These are phyloP conservation scores for Zopfia rhizophila DNA, from an alignment of 2,329 filamentous ascomycete genomes.

Conservation along the genomic window DNA sequence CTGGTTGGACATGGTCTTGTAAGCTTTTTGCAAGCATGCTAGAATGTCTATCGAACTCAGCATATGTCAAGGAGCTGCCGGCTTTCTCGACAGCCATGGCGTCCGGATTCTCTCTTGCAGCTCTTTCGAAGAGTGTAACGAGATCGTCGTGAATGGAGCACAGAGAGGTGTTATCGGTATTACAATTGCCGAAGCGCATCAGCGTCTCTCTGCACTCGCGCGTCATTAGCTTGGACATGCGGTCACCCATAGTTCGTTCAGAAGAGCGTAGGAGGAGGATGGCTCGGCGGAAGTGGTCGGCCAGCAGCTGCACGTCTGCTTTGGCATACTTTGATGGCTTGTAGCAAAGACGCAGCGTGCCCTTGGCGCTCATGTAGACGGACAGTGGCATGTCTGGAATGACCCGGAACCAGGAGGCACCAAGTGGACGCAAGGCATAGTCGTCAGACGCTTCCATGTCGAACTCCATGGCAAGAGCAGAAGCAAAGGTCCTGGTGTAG, in stretches of 20 bases:
- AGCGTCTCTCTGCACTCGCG: background rate
- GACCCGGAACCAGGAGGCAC: background rate
- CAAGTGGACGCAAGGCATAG: slow-evolving; percentile 1
- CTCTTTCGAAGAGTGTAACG: slow-evolving; percentile 28
- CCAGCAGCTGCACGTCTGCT: slow-evolving; percentile 3
- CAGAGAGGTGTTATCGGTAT: slow-evolving; percentile 7
- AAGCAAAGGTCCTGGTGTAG: slow-evolving; percentile 17
- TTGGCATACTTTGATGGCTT: slow-evolving; percentile 1
- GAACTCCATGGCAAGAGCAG: slow-evolving; percentile 21
- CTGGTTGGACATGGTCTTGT: slow-evolving; percentile 8
- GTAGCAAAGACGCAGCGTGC: slow-evolving; percentile 9
- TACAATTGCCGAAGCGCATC: slow-evolving; percentile 19
- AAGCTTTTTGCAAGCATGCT: slow-evolving; percentile 14
- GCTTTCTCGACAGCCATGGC: slow-evolving; percentile 15
- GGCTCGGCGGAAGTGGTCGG: background rate
- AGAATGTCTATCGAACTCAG: slow-evolving; percentile 10
- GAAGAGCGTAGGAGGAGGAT: background rate
- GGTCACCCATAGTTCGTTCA: slow-evolving; percentile 2
- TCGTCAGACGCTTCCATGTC: background rate
- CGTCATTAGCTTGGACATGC: slow-evolving; percentile 3
- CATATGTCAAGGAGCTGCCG: slow-evolving; percentile 10
- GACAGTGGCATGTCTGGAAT: slow-evolving; percentile 12
- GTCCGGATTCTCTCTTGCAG: slow-evolving; percentile 8
- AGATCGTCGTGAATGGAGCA: slow-evolving; percentile 17
- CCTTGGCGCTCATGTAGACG: slow-evolving; percentile 3